Base-by-base conservation (phyloP, 148 eudicot species). In the Diospyros lotus region DNA sequence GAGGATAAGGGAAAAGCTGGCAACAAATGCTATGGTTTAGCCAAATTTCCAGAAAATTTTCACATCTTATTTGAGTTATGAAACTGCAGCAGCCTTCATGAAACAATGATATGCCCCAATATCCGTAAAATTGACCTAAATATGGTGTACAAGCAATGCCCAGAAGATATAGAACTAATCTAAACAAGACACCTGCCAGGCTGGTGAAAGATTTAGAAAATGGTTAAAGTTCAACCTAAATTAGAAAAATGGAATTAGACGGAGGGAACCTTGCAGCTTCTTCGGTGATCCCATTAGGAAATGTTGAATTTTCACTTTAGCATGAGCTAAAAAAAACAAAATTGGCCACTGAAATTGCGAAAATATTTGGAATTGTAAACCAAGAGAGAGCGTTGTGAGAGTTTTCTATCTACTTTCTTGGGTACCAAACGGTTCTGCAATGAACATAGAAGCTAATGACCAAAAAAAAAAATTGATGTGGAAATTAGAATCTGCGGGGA, bases 231-330 rank as follows among this genome's bases (percentile, higher is more conserved):
- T n/a, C 40, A 53, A 52, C 45, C n/a, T 41, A 69, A 69, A 15
- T 69, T 9, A 4, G 46, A 69, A 39, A 10, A 9, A 39, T 53
- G 71, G 52, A 68, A 48, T 28, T 13, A 40, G 46, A 69, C 2
- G 59, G 45, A 51, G 45, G 38, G 4, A 69, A 53, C 53, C 58
- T 69, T 68, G 56, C 69, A 66, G 40, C 69, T 68, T 51, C 72
- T 51, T 11, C 38, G 1, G 71, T n/a, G 39, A 67, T 38, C 60
- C 10, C 58, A 52, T 4, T 69, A 38, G 72, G 46, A 69, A 52
- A 69, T 12, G 43, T 38, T 52, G 45, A 38, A n/a, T 12, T 52
- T 17, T 11, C 43, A 38, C 2, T 51, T 50, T 7, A 39, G 52
- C 28, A 28, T 28, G 13, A 0, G n/a, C 39, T 10, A 9, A 11